A percentile compares a stretch with the other conserved stretches of the same genome.
Conservation (phyloP, 75 land plant genomes). For the Azolla pinnata region DNA sequence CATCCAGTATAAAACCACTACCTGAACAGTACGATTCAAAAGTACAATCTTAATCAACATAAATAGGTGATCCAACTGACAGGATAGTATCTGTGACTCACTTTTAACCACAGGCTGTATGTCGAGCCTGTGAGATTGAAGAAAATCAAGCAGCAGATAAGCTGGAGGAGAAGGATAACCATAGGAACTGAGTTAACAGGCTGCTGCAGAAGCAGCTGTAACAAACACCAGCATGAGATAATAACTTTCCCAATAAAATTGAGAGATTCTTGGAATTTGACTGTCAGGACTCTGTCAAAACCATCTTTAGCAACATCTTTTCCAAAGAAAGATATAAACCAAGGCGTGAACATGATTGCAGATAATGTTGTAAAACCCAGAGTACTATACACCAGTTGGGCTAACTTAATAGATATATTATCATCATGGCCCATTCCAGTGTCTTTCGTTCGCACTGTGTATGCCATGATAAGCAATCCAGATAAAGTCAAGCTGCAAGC, state of each 20-base stretch:
- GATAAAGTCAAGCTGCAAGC: slow-evolving; percentile 14
- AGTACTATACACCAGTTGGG: slow-evolving; percentile 32
- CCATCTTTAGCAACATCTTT: neutral
- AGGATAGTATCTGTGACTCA: neutral
- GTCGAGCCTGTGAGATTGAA: slow-evolving; percentile 13
- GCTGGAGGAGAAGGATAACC: slow-evolving; percentile 45
- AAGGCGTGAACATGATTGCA: slow-evolving; percentile 36
- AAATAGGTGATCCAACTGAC: neutral
- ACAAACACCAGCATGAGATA: slow-evolving; percentile 63
- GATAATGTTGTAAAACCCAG: slow-evolving; percentile 24
- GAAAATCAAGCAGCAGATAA: slow-evolving; percentile 27
- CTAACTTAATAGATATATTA: slow-evolving; percentile 29
- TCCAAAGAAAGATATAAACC: slow-evolving; percentile 31
- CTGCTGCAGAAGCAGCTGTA: slow-evolving; percentile 78
- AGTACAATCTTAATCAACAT: neutral
- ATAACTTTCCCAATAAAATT: slow-evolving; percentile 42
- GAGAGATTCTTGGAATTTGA: slow-evolving; percentile 1
- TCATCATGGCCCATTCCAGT: slow-evolving; percentile 11
- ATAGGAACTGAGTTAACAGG: slow-evolving; percentile 60
- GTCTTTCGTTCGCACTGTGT: slow-evolving; percentile 21
- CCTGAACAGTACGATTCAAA: slow-evolving; percentile 20
- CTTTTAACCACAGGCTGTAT: slow-evolving; percentile 13
- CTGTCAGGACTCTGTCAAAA: neutral
- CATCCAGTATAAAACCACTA: slow-evolving; percentile 57
- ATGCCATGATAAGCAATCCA: slow-evolving; percentile 34